phyloP scores from a whole-genome alignment of 768 basidiomycete genomes.

The Neoboletus brunneissimus region DNA sequence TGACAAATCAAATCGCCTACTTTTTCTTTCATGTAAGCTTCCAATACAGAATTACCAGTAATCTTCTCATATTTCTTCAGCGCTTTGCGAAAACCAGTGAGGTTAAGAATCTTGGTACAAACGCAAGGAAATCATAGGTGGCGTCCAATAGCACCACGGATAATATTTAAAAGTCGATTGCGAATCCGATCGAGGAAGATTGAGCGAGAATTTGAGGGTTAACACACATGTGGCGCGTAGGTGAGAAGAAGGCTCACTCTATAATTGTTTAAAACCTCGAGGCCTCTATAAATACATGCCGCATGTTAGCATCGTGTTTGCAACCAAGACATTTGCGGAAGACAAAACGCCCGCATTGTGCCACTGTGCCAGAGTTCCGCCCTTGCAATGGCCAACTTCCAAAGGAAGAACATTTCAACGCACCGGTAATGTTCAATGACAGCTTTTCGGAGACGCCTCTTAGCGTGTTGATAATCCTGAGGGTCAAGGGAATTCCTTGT shows the following conservation, averaged over 20 bases:
- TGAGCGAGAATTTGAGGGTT: neutral
- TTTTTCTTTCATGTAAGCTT: constrained; percentile 80
- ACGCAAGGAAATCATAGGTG: neutral
- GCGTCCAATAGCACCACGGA: neutral
- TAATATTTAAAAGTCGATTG: neutral
- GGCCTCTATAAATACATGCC: constrained; percentile 42
- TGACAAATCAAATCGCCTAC: constrained; percentile 32
- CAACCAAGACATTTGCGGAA: neutral
- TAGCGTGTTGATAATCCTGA: constrained; percentile 77
- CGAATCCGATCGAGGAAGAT: neutral
- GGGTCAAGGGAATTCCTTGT: constrained; percentile 46
- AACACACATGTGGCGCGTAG: neutral
- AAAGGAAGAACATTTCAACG: neutral
- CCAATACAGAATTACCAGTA: constrained; percentile 69
- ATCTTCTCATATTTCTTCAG: constrained; percentile 84
- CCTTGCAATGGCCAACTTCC: neutral
- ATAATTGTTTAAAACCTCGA: constrained; percentile 89
- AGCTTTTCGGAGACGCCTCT: constrained; percentile 80
- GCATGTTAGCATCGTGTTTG: constrained; percentile 6
- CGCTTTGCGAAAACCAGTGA: constrained; percentile 85
- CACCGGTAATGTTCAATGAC: constrained; percentile 79
- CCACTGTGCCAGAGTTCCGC: neutral
- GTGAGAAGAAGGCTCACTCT: constrained; percentile 42
- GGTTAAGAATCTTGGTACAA: constrained; percentile 65
- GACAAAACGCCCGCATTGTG: neutral